Evolutionary conservation across 2,329 filamentous ascomycete genomes (phyloP), one percentile per base, ranked within the genome.

Genomic region (Niveomyces coronatus): DNA sequence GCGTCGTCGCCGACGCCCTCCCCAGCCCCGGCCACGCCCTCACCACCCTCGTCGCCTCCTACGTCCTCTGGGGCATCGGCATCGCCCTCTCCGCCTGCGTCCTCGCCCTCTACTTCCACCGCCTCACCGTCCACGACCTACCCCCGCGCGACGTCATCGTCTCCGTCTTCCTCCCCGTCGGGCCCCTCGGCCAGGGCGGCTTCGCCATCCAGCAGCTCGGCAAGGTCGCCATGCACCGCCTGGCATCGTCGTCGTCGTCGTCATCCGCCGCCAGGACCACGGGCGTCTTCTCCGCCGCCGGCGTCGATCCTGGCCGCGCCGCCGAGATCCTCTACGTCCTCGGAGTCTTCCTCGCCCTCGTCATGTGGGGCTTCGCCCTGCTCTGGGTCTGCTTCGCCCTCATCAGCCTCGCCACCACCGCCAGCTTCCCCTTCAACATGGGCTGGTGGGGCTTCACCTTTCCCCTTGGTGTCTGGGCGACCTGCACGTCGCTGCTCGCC

Each of bases 21-120:
- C 66, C 69, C 2, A 61, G 77, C 45, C 57, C 59, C 1, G 54
- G 65, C 14, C 67, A 76, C 45, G 74, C 74, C 4, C 53, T 81
- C 15, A 70, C 68, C 26, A 85, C 80, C 0, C 49, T 85, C 16
- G 59, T 82, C n/a, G 64, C 64, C 13, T 77, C 68, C 3, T 85
- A 84, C 51, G 61, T 83, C 13, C 70, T 85, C 46, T 84, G 76
- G 77, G 79, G 79, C 0, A 73, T 76, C 41, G 75, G 77, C 4
- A 66, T 61, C 47, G 55, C 55, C 23, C 64, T 85, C 35, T 72
- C 78, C 2, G 69, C 78, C 54, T 66, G 70, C 29, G 69, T 82
- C 15, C 60, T 84, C 18, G 74, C 74, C 9, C 69, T 85, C 26
- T 85, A 85, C 56, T 82, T 82, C 50, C 74, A 80, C 42, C 75